A percentile compares a stretch with the other conserved stretches of the same genome.
phyloP scores from a whole-genome alignment of 495 filamentous ascomycete species.

The Pyronema omphalodes region DNA sequence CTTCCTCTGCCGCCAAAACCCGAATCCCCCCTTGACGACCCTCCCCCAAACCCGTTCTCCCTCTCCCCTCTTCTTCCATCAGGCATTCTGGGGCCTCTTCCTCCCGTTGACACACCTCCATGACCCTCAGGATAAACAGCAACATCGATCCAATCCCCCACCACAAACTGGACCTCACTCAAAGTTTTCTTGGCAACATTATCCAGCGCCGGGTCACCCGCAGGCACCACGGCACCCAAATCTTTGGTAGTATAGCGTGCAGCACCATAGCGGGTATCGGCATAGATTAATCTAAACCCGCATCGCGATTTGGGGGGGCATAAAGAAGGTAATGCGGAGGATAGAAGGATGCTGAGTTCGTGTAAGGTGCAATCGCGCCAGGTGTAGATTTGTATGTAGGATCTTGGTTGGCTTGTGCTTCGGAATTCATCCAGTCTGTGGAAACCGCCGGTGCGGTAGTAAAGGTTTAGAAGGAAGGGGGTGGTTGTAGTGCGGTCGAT shows the following conservation, averaged over 20 bases:
- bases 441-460: slow-evolving; percentile 56
- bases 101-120: slow-evolving; percentile 44
- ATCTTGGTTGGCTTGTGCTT: slow-evolving; percentile 35
- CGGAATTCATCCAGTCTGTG: slow-evolving; percentile 57
- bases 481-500: slow-evolving; percentile 57
- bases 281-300: slow-evolving; percentile 71
- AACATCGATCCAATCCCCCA: slow-evolving; percentile 73
- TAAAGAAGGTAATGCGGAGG: slow-evolving; percentile 42
- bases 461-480: slow-evolving; percentile 81
- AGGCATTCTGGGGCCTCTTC: slow-evolving; percentile 26
- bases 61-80: slow-evolving; percentile 27
- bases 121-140: slow-evolving; percentile 59
- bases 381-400: slow-evolving; percentile 69
- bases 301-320: slow-evolving; percentile 69
- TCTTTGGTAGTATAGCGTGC: slow-evolving; percentile 52
- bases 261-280: slow-evolving; percentile 45
- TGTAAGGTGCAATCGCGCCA: slow-evolving; percentile 68
- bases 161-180: slow-evolving; percentile 56
- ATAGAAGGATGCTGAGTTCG: slow-evolving; percentile 64
- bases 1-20: slow-evolving; percentile 20
- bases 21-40: slow-evolving; percentile 18
- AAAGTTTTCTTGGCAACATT: slow-evolving; percentile 45
- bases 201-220: slow-evolving; percentile 36
- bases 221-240: slow-evolving; percentile 65
- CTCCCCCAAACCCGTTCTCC: slow-evolving; percentile 31